Evolutionary conservation across 2,329 filamentous ascomycete genomes (phyloP).

Genomic region (Diplodia seriata): DNA sequence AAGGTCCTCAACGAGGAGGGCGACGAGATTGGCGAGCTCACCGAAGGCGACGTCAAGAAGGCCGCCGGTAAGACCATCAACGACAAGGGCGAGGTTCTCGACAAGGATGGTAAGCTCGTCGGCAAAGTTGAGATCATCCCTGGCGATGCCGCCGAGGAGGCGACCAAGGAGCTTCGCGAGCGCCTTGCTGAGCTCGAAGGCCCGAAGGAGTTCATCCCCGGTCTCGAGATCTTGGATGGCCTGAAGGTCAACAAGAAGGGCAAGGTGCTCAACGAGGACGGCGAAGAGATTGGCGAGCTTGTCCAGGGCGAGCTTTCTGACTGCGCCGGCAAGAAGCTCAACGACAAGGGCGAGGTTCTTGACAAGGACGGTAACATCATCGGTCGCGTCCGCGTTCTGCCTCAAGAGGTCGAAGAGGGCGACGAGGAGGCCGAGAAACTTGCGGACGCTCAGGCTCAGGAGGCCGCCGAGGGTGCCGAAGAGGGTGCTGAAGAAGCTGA

Average conservation of each 20-base stretch:
- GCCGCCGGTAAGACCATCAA: slow-evolving; percentile 58
- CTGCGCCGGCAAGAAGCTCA: slow-evolving; percentile 70
- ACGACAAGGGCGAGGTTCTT: slow-evolving; percentile 69
- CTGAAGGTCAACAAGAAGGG: slow-evolving; percentile 67
- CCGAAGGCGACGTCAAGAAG: slow-evolving; percentile 53
- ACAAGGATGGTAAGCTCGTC: slow-evolving; percentile 59
- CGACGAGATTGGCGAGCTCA: slow-evolving; percentile 59
- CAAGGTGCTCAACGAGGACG: slow-evolving; percentile 59
- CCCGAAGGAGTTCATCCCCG: slow-evolving; percentile 49
- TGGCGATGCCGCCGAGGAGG: slow-evolving; percentile 59
- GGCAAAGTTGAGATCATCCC: slow-evolving; percentile 57
- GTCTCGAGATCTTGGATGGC: slow-evolving; percentile 57
- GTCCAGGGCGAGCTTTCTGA: slow-evolving; percentile 65
- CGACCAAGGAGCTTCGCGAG: slow-evolving; percentile 55
- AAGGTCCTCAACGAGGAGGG: slow-evolving; percentile 60
- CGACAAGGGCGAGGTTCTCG: slow-evolving; percentile 58
- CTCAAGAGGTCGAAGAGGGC: slow-evolving; percentile 45
- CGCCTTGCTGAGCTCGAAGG: slow-evolving; percentile 53
- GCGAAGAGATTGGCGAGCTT: slow-evolving; percentile 61
- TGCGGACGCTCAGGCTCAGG: slow-evolving; percentile 43
- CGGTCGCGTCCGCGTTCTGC: slow-evolving; percentile 64
- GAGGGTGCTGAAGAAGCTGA: slow-evolving; percentile 41
- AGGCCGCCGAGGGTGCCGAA: slow-evolving; percentile 39
- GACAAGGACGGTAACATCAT: slow-evolving; percentile 69
- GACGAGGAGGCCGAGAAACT: slow-evolving; percentile 41